Evolutionary conservation across 768 basidiomycete genomes (phyloP).

Genomic region (Boletellus ananas): DNA sequence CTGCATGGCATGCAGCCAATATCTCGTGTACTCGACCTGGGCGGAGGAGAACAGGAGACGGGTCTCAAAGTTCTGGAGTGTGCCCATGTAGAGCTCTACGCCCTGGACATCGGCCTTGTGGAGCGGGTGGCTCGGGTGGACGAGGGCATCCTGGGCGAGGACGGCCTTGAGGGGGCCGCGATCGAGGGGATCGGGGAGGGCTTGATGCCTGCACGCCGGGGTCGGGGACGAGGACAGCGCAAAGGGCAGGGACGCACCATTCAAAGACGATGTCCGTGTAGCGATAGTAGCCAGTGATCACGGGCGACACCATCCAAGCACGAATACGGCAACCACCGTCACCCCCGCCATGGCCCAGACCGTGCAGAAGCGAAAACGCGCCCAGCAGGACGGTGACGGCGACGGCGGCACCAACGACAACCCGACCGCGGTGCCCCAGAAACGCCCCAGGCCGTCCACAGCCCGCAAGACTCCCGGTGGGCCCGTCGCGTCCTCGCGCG

Average conservation of each 20-base stretch:
- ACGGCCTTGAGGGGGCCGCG: slow-evolving; percentile 62
- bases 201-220: slow-evolving; percentile 44
- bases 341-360: slow-evolving; percentile 58
- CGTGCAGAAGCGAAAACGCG: slow-evolving; percentile 48
- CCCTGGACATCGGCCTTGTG: slow-evolving; percentile 61
- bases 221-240: slow-evolving; percentile 1
- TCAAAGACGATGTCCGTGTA: slow-evolving; percentile 85
- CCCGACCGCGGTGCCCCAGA: slow-evolving; percentile 34
- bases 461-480: slow-evolving; percentile 83
- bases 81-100: slow-evolving; percentile 72
- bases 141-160: slow-evolving; percentile 67
- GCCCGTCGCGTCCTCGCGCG: slow-evolving; percentile 26
- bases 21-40: slow-evolving; percentile 81
- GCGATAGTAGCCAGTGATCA: slow-evolving; percentile 71
- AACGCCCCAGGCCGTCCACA: slow-evolving; percentile 53
- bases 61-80: slow-evolving; percentile 65
- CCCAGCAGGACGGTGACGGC: slow-evolving; percentile 22
- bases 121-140: slow-evolving; percentile 70
- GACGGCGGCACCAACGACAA: slow-evolving; percentile 29
- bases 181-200: slow-evolving; percentile 57
- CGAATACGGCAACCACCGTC: slow-evolving; percentile 13
- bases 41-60: slow-evolving; percentile 80
- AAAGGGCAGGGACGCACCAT: slow-evolving; percentile 49
- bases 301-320: slow-evolving; percentile 34
- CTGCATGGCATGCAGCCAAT: slow-evolving; percentile 75